Evolutionary conservation across 352 stramenopile species (phyloP), one percentile per base, ranked within the genome.

Genomic region (Thraustochytrium sp.): DNA sequence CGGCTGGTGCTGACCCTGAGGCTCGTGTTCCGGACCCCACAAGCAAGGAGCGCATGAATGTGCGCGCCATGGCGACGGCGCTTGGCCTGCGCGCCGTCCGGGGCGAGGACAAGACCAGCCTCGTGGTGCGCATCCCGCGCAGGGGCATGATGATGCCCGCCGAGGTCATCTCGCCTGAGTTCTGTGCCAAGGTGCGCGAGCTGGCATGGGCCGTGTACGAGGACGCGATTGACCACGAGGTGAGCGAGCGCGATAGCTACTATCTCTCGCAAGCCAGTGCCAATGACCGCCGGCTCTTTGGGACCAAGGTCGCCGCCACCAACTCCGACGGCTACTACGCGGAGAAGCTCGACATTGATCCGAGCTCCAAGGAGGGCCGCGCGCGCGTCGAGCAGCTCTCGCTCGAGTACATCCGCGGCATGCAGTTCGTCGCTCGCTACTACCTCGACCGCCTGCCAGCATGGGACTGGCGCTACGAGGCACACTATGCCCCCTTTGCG

Each of bases 391-490:
- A 40, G 13, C 21, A 26, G 21, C 37, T 84, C 34, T 37, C 56
- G 0, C 18, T 54, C 23, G 56, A 77, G 16, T 84, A 63, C 61
- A 13, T 84, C 11, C 76, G 59, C n/a, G 97, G 97, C 38, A 87
- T 99, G n/a, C 96, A 96, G 86, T 99, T 96, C 96, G 97, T 98
- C 85, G 93, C 99, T 86, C 93, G 93, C 34, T 99, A 99, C 89
- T 99, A 99, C 87, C 98, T 98, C 87, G 92, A 91, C 64, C 97
- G 97, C 0, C 98, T 96, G 86, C 95, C 97, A 59, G 97, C 92
- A 73, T 99, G 97, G 97, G 91, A 95, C 49, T 99, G 97, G 97
- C 99, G 98, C 86, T 99, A 98, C 88, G 96, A 95, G 2, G 99
- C 98, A 87, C 96, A 99, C 87, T 99, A 99, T 88, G 95, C 95